Conservation (phyloP, 2,329 filamentous ascomycete species). For the Simplicillium sp. region DNA sequence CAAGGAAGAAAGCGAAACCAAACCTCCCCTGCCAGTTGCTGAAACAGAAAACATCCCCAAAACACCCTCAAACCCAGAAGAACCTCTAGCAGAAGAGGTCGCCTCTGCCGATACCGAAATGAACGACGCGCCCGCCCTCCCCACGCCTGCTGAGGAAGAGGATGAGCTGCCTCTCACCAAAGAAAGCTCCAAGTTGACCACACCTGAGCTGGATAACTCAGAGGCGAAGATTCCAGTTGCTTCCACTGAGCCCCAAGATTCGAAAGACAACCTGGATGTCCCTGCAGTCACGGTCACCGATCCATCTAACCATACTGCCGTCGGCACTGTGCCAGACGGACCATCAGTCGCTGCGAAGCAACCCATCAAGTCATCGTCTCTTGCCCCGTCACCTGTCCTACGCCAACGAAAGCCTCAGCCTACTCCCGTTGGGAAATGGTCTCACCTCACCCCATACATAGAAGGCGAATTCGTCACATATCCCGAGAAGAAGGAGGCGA, state of each 20-base stretch:
- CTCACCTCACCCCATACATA: slow-evolving; percentile 29
- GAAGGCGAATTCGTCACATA: slow-evolving; percentile 27
- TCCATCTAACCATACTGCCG: not conserved
- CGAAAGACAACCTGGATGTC: not conserved
- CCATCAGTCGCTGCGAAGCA: no score
- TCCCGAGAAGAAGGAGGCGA: slow-evolving; percentile 24
- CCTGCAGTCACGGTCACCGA: not conserved
- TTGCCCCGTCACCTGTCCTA: slow-evolving; percentile 6
- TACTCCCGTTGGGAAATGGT: slow-evolving; percentile 22
- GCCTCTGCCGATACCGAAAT: no score
- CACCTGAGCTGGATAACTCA: not conserved
- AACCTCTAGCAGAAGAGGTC: no score
- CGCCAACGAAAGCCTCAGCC: slow-evolving; percentile 17
- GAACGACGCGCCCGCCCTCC: no score
- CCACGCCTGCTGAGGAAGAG: not conserved
- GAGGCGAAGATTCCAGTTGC: not conserved
- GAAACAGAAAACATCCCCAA: not conserved
- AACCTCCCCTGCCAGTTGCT: not conserved
- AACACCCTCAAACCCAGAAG: not conserved
- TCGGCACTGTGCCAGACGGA: no score
- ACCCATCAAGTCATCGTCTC: not conserved
- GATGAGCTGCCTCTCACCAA: not conserved
- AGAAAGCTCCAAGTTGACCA: not conserved
- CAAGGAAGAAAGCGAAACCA: not conserved
- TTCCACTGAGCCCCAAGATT: no score